phyloP scores from a whole-genome alignment of 176 grass and related monocot genomes.

The Avena sativa region DNA sequence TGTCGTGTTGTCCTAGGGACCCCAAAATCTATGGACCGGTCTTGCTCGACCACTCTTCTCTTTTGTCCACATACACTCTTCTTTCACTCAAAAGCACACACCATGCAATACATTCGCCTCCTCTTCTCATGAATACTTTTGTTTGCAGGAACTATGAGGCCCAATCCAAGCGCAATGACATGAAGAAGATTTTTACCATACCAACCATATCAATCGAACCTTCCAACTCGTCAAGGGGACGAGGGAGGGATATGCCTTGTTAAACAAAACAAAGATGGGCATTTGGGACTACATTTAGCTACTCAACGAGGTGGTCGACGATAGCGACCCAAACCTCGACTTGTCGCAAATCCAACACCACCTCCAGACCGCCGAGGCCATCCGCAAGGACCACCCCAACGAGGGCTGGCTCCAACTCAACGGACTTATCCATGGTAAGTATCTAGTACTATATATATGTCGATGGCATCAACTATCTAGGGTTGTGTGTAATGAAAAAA shows the following conservation, averaged over 20 bases:
- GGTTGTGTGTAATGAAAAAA: no score
- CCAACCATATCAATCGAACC: conserved; percentile 70
- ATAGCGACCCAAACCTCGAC: conserved; percentile 92
- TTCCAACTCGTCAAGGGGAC: conserved; percentile 63
- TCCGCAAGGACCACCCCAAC: conserved; percentile 84
- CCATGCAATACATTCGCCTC: no score
- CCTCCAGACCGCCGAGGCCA: conserved; percentile 88
- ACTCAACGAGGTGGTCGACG: conserved; percentile 81
- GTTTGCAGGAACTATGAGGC: conserved; percentile 74
- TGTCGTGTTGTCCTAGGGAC: no score
- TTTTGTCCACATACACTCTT: no score
- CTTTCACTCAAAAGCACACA: no score
- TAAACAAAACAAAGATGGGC: conserved; percentile 77
- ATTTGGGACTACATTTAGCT: conserved; percentile 88
- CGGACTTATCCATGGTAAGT: conserved; percentile 82
- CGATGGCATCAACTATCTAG: no score
- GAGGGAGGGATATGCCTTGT: conserved; percentile 60
- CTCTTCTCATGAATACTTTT: not conserved
- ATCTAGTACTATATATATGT: not conserved
- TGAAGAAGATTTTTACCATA: conserved; percentile 77
- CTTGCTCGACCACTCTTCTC: no score
- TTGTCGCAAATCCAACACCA: conserved; percentile 95
- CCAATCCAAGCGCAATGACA: conserved; percentile 68
- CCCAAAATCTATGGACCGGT: no score
- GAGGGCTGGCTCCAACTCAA: conserved; percentile 92